Evolutionary conservation across 495 filamentous ascomycete species (phyloP), one percentile per base, ranked within the genome.

Genomic region (Penicillium riverlandense): DNA sequence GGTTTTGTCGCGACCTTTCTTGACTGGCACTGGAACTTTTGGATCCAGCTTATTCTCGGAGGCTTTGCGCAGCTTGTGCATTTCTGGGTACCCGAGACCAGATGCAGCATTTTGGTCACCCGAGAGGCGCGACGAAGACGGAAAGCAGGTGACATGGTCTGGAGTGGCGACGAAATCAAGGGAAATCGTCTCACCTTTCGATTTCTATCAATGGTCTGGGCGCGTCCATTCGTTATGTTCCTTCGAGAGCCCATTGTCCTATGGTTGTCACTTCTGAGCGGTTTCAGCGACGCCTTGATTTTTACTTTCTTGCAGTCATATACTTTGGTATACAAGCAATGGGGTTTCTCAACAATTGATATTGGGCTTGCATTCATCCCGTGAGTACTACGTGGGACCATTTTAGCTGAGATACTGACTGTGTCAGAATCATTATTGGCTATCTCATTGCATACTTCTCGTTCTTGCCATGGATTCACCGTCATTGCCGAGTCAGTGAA

Each of bases 31-130:
- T 92, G 88, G 88, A 79, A 72, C 39, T 85, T 88, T 53, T 90
- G 84, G 85, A 78, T 90, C 46, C 84, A 89, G 59, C 72, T 90
- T 32, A 85, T 90, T 37, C 77, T 90, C 29, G 86, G 87, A 27
- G 80, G 72, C 0, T 67, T 72, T 38, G 79, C 85, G 37, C 79
- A 88, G 50, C 10, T 83, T 1, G 54, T 84, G 12, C 85, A 90
- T 47, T 67, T 83, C 36, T 59, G 77, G 5, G 76, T 86, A 11
- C 79, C 79, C 0, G 85, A 89, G 55, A 88, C 84, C 0, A 67
- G 85, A 28, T 75, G 77, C 5, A 83, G 77, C 10, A 76, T 87
- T 38, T 67, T 86, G 50, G 65, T 89, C 43, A 82, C 86, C 48
- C 63, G 69, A 4, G 80, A 83, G 40, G 85, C 85, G 10, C 78